phyloP scores from a whole-genome alignment of 768 basidiomycete species.

The Gymnopilus junonius region DNA sequence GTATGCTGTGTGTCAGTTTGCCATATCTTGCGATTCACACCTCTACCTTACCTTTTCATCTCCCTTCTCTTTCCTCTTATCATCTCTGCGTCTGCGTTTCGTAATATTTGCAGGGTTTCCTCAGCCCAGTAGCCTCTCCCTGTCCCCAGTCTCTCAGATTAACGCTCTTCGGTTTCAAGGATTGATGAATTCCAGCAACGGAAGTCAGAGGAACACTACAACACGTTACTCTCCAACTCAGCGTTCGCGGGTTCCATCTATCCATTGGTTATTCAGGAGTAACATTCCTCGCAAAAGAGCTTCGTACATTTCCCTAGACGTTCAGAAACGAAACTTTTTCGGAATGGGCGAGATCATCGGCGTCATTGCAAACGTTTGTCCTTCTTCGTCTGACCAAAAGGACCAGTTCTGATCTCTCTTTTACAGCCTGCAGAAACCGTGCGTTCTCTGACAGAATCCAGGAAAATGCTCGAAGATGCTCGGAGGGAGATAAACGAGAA shows the following conservation, averaged over 20 bases:
- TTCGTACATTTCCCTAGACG: conserved; percentile 61
- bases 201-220: conserved; percentile 25
- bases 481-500: conserved; percentile 74
- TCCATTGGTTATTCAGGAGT: conserved; percentile 79
- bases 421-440: conserved; percentile 76
- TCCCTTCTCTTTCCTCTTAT: conserved; percentile 17
- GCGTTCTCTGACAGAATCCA: conserved; percentile 80
- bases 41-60: conserved; percentile 12
- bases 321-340: conserved; percentile 74
- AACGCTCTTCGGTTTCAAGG: conserved; percentile 9
- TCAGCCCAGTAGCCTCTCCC: conserved; percentile 1
- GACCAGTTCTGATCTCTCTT: not conserved
- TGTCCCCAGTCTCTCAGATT: conserved; percentile 8
- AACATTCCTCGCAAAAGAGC: conserved; percentile 71
- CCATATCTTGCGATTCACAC: conserved; percentile 26
- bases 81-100: conserved; percentile 9
- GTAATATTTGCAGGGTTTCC: conserved; percentile 3
- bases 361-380: conserved; percentile 73
- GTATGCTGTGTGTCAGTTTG: conserved; percentile 26
- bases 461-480: conserved; percentile 75
- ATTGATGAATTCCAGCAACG: conserved; percentile 27
- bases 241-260: conserved; percentile 35
- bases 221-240: conserved; percentile 14
- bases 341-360: conserved; percentile 80
- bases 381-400: not conserved